Evolutionary conservation across 768 basidiomycete genomes (phyloP).

Genomic region (Pholiota microspora): DNA sequence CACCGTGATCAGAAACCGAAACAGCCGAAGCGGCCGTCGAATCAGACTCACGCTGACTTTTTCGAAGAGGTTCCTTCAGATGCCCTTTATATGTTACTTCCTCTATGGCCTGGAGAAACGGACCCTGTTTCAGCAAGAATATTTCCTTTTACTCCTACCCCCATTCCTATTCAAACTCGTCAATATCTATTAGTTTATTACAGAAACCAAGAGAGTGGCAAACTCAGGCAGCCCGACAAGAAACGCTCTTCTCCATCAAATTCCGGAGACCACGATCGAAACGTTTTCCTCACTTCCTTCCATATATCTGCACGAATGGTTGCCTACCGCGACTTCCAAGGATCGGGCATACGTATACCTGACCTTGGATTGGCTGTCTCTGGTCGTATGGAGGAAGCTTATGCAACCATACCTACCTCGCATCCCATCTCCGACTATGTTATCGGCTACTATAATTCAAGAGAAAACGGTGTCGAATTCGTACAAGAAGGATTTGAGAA

Average conservation of each 20-base stretch:
- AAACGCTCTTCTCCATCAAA: conserved; percentile 38
- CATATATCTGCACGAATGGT: conserved; percentile 75
- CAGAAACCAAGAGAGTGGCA: conserved; percentile 36
- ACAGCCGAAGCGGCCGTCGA: conserved; percentile 14
- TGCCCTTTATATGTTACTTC: conserved; percentile 78
- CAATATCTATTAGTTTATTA: conserved; percentile 83
- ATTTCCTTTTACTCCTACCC: conserved; percentile 30
- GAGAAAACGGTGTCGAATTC: conserved; percentile 73
- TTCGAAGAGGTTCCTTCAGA: conserved; percentile 66
- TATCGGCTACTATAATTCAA: conserved; percentile 60
- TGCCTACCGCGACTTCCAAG: conserved; percentile 66
- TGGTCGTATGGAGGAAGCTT: conserved; percentile 55
- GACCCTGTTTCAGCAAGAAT: conserved; percentile 40
- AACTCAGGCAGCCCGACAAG: conserved; percentile 33
- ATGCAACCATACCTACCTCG: conserved; percentile 38
- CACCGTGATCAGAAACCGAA: conserved; percentile 15
- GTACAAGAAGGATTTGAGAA: conserved; percentile 75
- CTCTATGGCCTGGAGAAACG: conserved; percentile 79
- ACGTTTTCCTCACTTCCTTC: conserved; percentile 61
- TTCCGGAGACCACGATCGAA: conserved; percentile 36
- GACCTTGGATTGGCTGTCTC: conserved; percentile 67
- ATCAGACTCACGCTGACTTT: conserved; percentile 34
- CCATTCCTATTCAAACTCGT: conserved; percentile 49
- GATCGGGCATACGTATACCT: conserved; percentile 72
- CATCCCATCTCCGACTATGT: conserved; percentile 38